Percentiles rank a stretch among this genome's conserved stretches.
These are phyloP conservation scores for Lolium perenne DNA, from an alignment of 176 grass and related monocot genomes.

Conservation along the genomic window DNA sequence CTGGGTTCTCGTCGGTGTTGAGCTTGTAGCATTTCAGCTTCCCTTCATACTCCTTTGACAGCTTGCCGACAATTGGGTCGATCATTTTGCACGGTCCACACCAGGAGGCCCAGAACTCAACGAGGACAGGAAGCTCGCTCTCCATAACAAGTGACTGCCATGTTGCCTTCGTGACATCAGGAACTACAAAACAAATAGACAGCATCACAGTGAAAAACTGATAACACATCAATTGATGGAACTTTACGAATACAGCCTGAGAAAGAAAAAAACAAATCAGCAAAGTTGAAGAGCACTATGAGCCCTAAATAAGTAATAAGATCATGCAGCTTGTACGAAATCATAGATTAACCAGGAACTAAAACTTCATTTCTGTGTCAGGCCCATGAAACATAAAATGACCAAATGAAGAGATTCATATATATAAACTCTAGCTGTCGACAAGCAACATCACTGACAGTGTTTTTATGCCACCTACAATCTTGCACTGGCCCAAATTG, in stretches of 20 bases:
- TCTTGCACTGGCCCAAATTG: not conserved
- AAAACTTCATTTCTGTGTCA: not conserved
- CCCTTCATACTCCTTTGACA: slow-evolving; percentile 84
- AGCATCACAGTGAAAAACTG: not conserved
- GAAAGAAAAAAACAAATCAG: not conserved
- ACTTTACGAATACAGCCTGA: not conserved
- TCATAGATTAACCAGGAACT: not conserved
- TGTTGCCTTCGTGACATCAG: slow-evolving; percentile 67
- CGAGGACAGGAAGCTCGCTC: slow-evolving; percentile 74
- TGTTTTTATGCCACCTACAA: not conserved
- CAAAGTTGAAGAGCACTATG: not conserved
- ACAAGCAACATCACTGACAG: not conserved
- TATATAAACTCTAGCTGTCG: not conserved
- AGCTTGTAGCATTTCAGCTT: slow-evolving; percentile 84
- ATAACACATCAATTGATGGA: not conserved
- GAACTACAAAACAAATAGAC: slow-evolving; percentile 35
- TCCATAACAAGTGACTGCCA: slow-evolving; percentile 69
- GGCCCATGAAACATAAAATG: not conserved
- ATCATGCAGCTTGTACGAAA: not conserved
- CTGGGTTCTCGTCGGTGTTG: slow-evolving; percentile 80
- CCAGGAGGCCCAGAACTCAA: slow-evolving; percentile 92
- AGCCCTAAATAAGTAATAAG: not conserved
- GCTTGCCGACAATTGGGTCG: slow-evolving; percentile 70
- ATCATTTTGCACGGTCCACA: slow-evolving; percentile 93
- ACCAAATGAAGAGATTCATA: not conserved